Percentiles rank a stretch among this genome's conserved stretches.
Conservation (phyloP, 2,329 filamentous ascomycete genomes). For the Sphaerostilbella broomeana region DNA sequence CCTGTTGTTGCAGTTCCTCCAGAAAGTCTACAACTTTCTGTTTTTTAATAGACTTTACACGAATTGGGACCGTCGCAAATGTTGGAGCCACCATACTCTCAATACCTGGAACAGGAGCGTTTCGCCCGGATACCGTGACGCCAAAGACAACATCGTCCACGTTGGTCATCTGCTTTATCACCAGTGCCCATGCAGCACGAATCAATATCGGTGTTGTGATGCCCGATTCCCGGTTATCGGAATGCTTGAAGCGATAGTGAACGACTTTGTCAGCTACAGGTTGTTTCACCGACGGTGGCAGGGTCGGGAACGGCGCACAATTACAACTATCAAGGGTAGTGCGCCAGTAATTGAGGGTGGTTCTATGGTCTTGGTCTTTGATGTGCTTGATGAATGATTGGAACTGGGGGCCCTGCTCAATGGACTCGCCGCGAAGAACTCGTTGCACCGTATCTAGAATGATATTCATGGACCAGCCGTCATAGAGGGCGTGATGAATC, state of each 20-base stretch:
- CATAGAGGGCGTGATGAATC: slow-evolving; percentile 46
- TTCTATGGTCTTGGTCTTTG: not conserved
- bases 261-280: not conserved
- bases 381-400: slow-evolving; percentile 40
- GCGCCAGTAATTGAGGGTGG: not conserved
- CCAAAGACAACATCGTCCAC: slow-evolving; percentile 35
- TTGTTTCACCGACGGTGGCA: not conserved
- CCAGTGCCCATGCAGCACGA: slow-evolving; percentile 41
- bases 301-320: not conserved
- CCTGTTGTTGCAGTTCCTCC: slow-evolving; percentile 11
- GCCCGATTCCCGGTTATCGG: not conserved
- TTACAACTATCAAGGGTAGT: not conserved
- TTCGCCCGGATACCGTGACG: slow-evolving; percentile 35
- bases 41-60: slow-evolving; percentile 28
- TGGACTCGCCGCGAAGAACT: not conserved
- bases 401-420: slow-evolving; percentile 22
- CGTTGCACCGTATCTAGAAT: slow-evolving; percentile 26
- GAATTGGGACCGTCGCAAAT: slow-evolving; percentile 37
- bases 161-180: slow-evolving; percentile 42
- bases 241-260: slow-evolving; percentile 31
- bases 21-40: slow-evolving; percentile 10
- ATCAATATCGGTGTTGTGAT: slow-evolving; percentile 13
- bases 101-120: slow-evolving; percentile 15
- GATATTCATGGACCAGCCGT: slow-evolving; percentile 39
- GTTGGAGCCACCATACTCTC: slow-evolving; percentile 21